Percentiles rank a stretch among this genome's conserved stretches.
Evolutionary conservation across 2,329 filamentous ascomycete species (phyloP).

Genomic region (Mariannaea sp.): DNA sequence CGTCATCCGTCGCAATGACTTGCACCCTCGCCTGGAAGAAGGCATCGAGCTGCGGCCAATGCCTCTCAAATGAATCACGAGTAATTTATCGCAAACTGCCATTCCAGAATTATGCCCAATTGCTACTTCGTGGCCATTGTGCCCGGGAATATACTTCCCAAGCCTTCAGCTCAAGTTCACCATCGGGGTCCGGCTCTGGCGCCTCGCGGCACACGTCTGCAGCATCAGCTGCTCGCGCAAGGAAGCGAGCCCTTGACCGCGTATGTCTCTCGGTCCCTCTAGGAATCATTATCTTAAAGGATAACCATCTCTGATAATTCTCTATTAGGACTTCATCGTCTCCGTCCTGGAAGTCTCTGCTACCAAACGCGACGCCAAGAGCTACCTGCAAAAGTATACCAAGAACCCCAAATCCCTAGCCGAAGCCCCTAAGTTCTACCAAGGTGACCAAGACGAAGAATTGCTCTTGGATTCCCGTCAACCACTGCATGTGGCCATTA

Average conservation of each 20-base stretch:
- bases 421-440: conserved; percentile 43
- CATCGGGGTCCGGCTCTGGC: conserved; percentile 24
- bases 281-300: neutral
- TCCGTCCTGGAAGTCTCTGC: conserved; percentile 86
- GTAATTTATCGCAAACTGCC: neutral
- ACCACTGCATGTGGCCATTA: conserved; percentile 71
- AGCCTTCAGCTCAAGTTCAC: conserved; percentile 10
- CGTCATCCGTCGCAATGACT: conserved; percentile 43
- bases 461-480: conserved; percentile 26
- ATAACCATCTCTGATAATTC: conserved; percentile 15
- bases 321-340: conserved; percentile 75
- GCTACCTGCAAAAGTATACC: conserved; percentile 86
- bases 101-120: conserved; percentile 15
- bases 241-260: conserved; percentile 41
- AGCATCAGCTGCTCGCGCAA: conserved; percentile 37
- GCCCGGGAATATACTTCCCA: conserved; percentile 22
- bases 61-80: conserved; percentile 16
- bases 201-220: conserved; percentile 38
- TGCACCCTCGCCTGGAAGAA: conserved; percentile 48
- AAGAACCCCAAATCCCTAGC: conserved; percentile 36
- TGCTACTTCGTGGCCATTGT: conserved; percentile 6
- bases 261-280: conserved; percentile 29
- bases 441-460: conserved; percentile 36
- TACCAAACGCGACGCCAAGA: conserved; percentile 89
- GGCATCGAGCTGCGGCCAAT: conserved; percentile 38